Percentiles rank a stretch among this genome's conserved stretches.
phyloP scores from a whole-genome alignment of 139 green algal genomes.

The Ettlia oleoabundans region DNA sequence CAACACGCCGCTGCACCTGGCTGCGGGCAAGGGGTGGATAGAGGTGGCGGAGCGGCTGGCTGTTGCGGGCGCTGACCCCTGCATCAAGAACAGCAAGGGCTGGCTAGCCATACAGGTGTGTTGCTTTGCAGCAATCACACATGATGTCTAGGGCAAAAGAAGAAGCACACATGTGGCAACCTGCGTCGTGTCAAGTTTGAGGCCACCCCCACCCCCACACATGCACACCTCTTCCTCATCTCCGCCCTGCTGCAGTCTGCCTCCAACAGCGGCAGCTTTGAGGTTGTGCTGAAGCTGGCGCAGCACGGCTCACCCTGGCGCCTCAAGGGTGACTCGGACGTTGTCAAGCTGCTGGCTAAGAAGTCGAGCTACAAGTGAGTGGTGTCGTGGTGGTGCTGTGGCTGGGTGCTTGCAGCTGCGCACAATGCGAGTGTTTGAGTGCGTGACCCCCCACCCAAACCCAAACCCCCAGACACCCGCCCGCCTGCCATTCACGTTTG shows the following conservation, averaged over 20 bases:
- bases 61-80: slow-evolving; percentile 30
- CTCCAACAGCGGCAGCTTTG: slow-evolving; percentile 56
- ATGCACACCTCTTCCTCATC: background rate
- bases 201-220: no score
- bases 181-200: no score
- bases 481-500: no score
- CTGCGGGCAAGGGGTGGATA: slow-evolving; percentile 55
- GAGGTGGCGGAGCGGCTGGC: slow-evolving; percentile 32
- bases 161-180: no score
- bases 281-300: slow-evolving; percentile 59
- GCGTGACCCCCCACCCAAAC: no score
- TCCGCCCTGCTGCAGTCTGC: slow-evolving; percentile 36
- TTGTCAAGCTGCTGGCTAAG: slow-evolving; percentile 60
- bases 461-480: background rate
- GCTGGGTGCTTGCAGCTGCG: background rate
- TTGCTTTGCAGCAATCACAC: background rate
- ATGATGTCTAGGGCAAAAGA: no score
- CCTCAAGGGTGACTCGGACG: slow-evolving; percentile 54
- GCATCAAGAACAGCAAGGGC: slow-evolving; percentile 51
- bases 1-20: slow-evolving; percentile 65
- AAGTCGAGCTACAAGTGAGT: slow-evolving; percentile 60
- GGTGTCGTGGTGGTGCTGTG: background rate
- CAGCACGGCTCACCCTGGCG: slow-evolving; percentile 50
- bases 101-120: slow-evolving; percentile 39
- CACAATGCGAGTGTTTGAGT: background rate